A percentile compares a stretch with the other conserved stretches of the same genome.
Conservation (phyloP, 2,329 filamentous ascomycete genomes). For the Penicillium carneum region DNA sequence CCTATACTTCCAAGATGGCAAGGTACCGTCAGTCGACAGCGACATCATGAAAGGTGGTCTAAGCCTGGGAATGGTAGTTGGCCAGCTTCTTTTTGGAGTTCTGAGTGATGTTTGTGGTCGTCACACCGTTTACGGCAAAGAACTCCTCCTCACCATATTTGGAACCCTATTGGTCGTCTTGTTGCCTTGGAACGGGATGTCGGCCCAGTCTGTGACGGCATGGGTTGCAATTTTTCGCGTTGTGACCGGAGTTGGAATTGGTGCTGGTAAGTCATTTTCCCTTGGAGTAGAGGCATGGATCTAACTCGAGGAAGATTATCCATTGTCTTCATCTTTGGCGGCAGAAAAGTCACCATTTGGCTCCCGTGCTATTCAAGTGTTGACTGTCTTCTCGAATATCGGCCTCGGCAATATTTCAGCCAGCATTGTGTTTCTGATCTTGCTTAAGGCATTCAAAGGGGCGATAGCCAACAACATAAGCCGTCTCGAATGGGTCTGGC, state of each 20-base stretch:
- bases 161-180: constrained; percentile 37
- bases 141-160: constrained; percentile 35
- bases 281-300: constrained; percentile 7
- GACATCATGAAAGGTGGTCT: constrained; percentile 36
- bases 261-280: constrained; percentile 30
- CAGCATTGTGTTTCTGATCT: constrained; percentile 31
- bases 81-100: constrained; percentile 39
- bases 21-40: constrained; percentile 25
- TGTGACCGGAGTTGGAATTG: constrained; percentile 37
- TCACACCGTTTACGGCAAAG: constrained; percentile 39
- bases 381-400: constrained; percentile 35
- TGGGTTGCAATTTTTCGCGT: constrained; percentile 36
- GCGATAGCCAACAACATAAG: constrained; percentile 17
- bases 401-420: constrained; percentile 34
- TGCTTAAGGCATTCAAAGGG: constrained; percentile 30
- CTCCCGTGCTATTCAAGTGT: constrained; percentile 27
- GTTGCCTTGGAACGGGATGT: constrained; percentile 33
- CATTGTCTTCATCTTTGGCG: constrained; percentile 24
- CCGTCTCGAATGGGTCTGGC: constrained; percentile 36
- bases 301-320: constrained; percentile 27
- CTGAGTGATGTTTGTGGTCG: constrained; percentile 40
- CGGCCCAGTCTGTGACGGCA: constrained; percentile 15
- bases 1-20: constrained; percentile 36
- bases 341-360: constrained; percentile 28
- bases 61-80: constrained; percentile 39